Evolutionary conservation across 441 rosid genomes (phyloP).

Genomic region (Gossypium gossypioides): DNA sequence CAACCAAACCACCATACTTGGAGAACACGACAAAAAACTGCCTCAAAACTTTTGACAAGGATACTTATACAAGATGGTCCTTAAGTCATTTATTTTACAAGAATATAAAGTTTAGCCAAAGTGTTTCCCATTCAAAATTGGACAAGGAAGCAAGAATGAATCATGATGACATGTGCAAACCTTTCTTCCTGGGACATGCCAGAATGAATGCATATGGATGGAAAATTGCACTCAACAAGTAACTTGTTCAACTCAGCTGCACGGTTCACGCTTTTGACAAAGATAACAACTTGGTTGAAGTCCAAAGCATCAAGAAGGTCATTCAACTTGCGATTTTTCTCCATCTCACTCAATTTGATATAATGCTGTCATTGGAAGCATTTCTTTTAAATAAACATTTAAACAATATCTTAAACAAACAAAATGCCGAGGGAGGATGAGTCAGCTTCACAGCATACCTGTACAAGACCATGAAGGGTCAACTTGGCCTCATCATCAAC

Average conservation of each 20-base stretch:
- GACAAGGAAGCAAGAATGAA: not conserved
- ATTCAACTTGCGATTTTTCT: conserved; percentile 91
- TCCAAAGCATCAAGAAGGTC: conserved; percentile 96
- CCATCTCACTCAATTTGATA: conserved; percentile 87
- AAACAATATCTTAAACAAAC: not conserved
- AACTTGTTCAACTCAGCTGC: conserved; percentile 90
- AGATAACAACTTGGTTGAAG: conserved; percentile 92
- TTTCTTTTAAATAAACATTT: not conserved
- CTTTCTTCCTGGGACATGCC: conserved; percentile 99
- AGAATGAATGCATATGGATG: conserved; percentile 94
- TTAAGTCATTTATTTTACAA: not conserved
- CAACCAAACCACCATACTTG: not conserved
- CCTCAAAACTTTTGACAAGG: not conserved
- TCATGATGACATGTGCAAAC: conserved; percentile 21
- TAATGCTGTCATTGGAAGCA: conserved; percentile 54
- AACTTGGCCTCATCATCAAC: conserved; percentile 97
- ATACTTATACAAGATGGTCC: not conserved
- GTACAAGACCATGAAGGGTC: conserved; percentile 97
- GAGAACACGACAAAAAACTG: not conserved
- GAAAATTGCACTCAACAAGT: conserved; percentile 89
- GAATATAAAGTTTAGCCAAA: not conserved
- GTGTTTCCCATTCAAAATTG: not conserved
- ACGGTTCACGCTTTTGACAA: conserved; percentile 89
- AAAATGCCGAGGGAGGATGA: not conserved
- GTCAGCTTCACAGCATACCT: conserved; percentile 33